A percentile compares a stretch with the other conserved stretches of the same genome.
phyloP scores from a whole-genome alignment of 2,329 filamentous ascomycete genomes.

The Colletotrichum agaves region DNA sequence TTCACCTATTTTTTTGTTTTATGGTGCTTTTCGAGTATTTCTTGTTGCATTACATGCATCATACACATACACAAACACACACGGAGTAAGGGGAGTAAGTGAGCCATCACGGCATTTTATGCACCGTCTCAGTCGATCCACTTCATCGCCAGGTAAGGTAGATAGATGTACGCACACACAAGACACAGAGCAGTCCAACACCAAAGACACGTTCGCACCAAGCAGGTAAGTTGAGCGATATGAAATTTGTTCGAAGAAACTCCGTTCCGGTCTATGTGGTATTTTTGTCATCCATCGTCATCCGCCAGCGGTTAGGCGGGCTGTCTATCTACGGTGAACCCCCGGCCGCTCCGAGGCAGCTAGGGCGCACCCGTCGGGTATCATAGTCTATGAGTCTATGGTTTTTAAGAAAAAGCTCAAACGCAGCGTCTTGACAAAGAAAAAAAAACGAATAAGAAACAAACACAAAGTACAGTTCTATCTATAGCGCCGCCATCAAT shows the following conservation, averaged over 20 bases:
- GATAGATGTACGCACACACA: too few species aligned
- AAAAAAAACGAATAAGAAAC: not conserved
- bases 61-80: too few species aligned
- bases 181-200: not conserved
- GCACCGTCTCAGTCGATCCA: too few species aligned
- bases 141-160: too few species aligned
- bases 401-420: not conserved
- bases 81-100: too few species aligned
- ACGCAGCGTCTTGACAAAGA: not conserved
- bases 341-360: not conserved
- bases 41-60: too few species aligned
- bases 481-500: slow-evolving; percentile 15
- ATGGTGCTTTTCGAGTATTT: not conserved
- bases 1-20: not conserved
- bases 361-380: slow-evolving; percentile 10
- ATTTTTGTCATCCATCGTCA: not conserved
- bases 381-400: slow-evolving; percentile 25
- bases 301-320: not conserved
- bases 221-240: too few species aligned
- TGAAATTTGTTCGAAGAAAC: too few species aligned
- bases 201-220: too few species aligned
- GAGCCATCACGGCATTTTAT: too few species aligned
- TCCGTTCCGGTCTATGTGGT: not conserved
- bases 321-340: not conserved
- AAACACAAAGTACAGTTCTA: not conserved